Percentiles rank a stretch among this genome's conserved stretches.
These are phyloP conservation scores for Sporormia fimetaria DNA, from an alignment of 495 filamentous ascomycete genomes.

Conservation along the genomic window DNA sequence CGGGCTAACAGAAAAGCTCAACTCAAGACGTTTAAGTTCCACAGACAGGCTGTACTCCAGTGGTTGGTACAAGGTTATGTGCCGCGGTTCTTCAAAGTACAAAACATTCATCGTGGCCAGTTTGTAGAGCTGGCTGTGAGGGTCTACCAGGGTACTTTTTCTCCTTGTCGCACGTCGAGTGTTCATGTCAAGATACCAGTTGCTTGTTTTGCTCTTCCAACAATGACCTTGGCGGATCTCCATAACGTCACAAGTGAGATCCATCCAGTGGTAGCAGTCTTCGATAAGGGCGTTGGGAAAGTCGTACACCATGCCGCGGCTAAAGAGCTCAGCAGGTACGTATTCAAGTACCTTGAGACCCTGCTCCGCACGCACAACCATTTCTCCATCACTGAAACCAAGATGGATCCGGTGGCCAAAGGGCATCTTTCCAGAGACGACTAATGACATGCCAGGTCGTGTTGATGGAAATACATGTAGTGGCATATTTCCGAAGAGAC, in stretches of 20 bases:
- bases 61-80: constrained; percentile 22
- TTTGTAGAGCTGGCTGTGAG: constrained; percentile 11
- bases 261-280: constrained; percentile 26
- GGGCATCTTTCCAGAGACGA: constrained; percentile 25
- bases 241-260: constrained; percentile 25
- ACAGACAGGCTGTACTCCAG: constrained; percentile 10
- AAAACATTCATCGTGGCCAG: constrained; percentile 16
- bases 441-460: constrained; percentile 38
- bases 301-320: constrained; percentile 10
- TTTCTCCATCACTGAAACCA: constrained; percentile 33
- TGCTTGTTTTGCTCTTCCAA: constrained; percentile 19
- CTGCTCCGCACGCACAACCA: constrained; percentile 33
- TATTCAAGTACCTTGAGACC: constrained; percentile 28
- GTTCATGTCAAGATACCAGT: constrained; percentile 28
- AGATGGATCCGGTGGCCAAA: constrained; percentile 39
- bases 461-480: constrained; percentile 38
- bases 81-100: constrained; percentile 19
- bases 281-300: constrained; percentile 24
- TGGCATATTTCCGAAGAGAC: constrained; percentile 41
- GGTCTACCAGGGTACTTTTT: constrained; percentile 18
- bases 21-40: constrained; percentile 24
- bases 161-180: constrained; percentile 10
- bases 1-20: constrained; percentile 28
- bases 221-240: constrained; percentile 22
- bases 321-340: constrained; percentile 31